Evolutionary conservation across 176 grass and related monocot species (phyloP), one percentile per base, ranked within the genome.

Genomic region (Urochloa ruziziensis): DNA sequence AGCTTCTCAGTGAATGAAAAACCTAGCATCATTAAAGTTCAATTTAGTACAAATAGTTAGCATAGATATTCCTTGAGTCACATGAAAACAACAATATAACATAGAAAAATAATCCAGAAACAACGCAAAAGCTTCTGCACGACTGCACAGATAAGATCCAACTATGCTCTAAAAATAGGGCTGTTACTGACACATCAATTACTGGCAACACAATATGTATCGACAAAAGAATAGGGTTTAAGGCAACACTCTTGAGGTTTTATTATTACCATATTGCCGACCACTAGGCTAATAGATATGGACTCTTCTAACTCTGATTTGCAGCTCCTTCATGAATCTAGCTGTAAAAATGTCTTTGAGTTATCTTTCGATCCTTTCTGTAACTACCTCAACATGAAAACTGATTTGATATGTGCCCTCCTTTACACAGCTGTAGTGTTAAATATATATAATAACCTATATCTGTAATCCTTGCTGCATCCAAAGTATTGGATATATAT

Each of bases 1-100:
- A 75, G 67, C 54, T 93, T 82, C 14, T 84, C 24, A 96, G 77
- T 25, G 72, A 86, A 61, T 87, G 75, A n/a, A 64, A 60, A 80
- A 93, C 74, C 94, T 96, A 43, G 27, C 27, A 84, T 36, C 21
- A 9, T 17, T n/a, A n/a, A n/a, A 46, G 12, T 49, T n/a, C 44
- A 36, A n/a, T 77, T 46, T 79, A 67, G 13, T 58, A 43, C 49
- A 62, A 46, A 77, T 4, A 59, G 35, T 25, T 47, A 67, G 13
- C 16, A 47, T 63, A 48, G 3, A 28, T 32, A 62, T 35, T 60
- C 27, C 15, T 62, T 23, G 28, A 72, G 13, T 59, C 27, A n/a
- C 34, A 40, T 23, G 28, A 6, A 53, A 3, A 65, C 7, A 61
- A 48, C n/a, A n/a, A n/a, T n/a, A n/a, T n/a, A n/a, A n/a, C n/a